Evolutionary conservation across 2,329 filamentous ascomycete species (phyloP).

Genomic region (Aspergillus glaucus): DNA sequence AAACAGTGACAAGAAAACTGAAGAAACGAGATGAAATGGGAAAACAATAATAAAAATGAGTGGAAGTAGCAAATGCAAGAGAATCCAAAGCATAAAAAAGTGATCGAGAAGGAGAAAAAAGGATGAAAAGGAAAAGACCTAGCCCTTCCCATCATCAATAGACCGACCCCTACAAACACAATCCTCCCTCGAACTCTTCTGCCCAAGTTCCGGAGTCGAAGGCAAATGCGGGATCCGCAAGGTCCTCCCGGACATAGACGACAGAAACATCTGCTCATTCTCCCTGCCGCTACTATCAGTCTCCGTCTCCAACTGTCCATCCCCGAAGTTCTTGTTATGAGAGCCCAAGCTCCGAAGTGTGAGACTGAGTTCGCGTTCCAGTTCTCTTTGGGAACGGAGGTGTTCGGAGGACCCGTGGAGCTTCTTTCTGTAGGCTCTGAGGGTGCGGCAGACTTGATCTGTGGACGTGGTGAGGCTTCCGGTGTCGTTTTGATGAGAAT

Average conservation of each 20-base stretch:
- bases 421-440: constrained; percentile 55
- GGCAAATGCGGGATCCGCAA: constrained; percentile 26
- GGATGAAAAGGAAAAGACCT: background rate
- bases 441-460: constrained; percentile 52
- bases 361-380: constrained; percentile 52
- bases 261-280: constrained; percentile 20
- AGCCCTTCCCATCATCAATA: constrained; percentile 23
- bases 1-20: constrained; percentile 8
- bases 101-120: background rate
- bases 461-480: constrained; percentile 48
- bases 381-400: constrained; percentile 46
- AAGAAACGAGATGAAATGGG: constrained; percentile 1
- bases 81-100: background rate
- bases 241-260: constrained; percentile 16
- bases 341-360: constrained; percentile 30
- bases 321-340: constrained; percentile 22
- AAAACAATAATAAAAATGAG: background rate
- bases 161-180: constrained; percentile 27
- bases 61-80: background rate
- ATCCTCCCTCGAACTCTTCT: constrained; percentile 12
- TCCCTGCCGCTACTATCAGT: constrained; percentile 36
- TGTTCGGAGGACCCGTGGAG: constrained; percentile 44
- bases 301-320: constrained; percentile 22
- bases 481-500: constrained; percentile 33
- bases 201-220: constrained; percentile 29